phyloP scores from a whole-genome alignment of 306 rosid genomes.

The Inga oerstediana region DNA sequence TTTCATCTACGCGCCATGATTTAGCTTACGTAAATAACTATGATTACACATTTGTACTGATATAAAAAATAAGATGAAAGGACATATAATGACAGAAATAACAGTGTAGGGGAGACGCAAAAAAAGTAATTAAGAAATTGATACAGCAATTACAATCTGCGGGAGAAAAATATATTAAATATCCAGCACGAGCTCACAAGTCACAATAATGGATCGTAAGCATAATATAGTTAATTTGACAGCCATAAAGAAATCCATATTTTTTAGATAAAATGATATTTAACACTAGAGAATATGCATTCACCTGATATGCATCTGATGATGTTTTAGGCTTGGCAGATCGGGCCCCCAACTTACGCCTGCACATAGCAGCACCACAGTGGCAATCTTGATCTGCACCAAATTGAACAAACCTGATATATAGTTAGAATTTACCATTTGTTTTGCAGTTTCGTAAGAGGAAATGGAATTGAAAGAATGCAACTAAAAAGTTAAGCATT shows the following conservation, averaged over 20 bases:
- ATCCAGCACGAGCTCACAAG: constrained; percentile 29
- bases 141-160: neutral
- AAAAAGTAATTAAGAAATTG: constrained; percentile 4
- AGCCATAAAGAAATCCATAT: constrained; percentile 42
- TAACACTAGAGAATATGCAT: constrained; percentile 61
- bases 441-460: neutral
- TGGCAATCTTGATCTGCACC: constrained; percentile 99
- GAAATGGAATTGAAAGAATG: constrained; percentile 21
- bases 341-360: constrained; percentile 81
- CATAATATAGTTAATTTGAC: neutral
- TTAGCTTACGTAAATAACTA: neutral
- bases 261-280: constrained; percentile 47
- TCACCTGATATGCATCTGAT: constrained; percentile 89
- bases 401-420: constrained; percentile 95
- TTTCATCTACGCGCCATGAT: neutral
- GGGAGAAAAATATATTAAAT: neutral
- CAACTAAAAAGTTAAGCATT: constrained; percentile 36
- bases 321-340: constrained; percentile 81
- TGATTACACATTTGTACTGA: neutral
- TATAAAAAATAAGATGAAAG: neutral
- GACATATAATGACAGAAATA: neutral
- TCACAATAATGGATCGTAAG: constrained; percentile 6
- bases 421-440: constrained; percentile 55
- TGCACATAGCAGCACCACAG: constrained; percentile 85
- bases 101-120: neutral